A percentile compares a stretch with the other conserved stretches of the same genome.
Evolutionary conservation across 352 stramenopile species (phyloP).

Genomic region (Phytophthora cajani): DNA sequence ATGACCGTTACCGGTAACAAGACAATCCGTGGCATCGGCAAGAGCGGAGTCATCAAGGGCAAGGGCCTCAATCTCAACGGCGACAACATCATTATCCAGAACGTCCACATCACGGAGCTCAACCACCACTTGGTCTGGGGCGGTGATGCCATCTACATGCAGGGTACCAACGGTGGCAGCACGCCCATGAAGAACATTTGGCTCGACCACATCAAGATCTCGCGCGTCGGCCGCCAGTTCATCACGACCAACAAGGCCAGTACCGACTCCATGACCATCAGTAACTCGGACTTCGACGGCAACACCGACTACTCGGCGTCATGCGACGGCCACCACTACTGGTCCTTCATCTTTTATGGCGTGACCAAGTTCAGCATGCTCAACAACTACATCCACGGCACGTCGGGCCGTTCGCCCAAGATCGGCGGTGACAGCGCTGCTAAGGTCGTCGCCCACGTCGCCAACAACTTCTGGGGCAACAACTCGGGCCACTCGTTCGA

Average conservation of each 20-base stretch:
- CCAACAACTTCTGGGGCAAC: constrained; percentile 50
- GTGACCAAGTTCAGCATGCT: constrained; percentile 43
- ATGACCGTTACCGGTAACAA: too few species aligned
- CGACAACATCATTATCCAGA: too few species aligned
- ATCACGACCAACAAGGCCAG: constrained; percentile 42
- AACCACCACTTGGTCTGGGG: too few species aligned
- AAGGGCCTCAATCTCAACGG: too few species aligned
- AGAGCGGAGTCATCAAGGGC: too few species aligned
- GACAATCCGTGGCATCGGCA: too few species aligned
- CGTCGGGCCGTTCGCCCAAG: constrained; percentile 42
- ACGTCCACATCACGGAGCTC: too few species aligned
- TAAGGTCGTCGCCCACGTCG: constrained; percentile 35
- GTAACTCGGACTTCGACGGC: constrained; percentile 60
- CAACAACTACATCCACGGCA: constrained; percentile 46
- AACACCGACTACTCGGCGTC: constrained; percentile 46
- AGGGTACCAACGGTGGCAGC: too few species aligned
- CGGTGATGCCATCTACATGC: too few species aligned
- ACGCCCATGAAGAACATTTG: constrained; percentile 35
- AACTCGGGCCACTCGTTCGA: constrained; percentile 50
- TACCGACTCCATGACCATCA: constrained; percentile 50
- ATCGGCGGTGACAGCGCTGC: constrained; percentile 17
- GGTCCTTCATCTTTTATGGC: constrained; percentile 53
- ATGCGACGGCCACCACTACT: constrained; percentile 63
- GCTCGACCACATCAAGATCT: constrained; percentile 40
- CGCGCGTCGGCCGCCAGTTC: constrained; percentile 37